Evolutionary conservation across 2,329 filamentous ascomycete species (phyloP).

Genomic region (Mycosphaerella arachidis): DNA sequence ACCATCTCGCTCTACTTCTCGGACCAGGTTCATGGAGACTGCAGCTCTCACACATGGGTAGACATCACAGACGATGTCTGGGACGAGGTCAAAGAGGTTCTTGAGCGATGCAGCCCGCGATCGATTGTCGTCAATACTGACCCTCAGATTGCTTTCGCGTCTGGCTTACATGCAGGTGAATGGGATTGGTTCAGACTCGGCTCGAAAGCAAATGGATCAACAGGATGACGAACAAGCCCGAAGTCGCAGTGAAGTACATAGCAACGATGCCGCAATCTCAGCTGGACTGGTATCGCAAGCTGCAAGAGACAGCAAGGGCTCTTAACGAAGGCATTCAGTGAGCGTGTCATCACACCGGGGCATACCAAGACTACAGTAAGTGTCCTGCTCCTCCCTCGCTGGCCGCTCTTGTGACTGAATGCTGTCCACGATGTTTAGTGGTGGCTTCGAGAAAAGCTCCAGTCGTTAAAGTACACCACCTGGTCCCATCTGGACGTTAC

Average conservation of each 20-base stretch:
- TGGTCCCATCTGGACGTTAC: slow-evolving; percentile 22
- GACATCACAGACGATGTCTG: slow-evolving; percentile 18
- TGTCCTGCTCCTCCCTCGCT: not conserved
- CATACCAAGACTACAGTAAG: slow-evolving; percentile 11
- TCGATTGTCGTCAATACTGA: slow-evolving; percentile 16
- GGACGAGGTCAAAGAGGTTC: slow-evolving; percentile 6
- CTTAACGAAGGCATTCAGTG: slow-evolving; percentile 18
- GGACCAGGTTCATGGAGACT: not conserved
- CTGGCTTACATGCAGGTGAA: slow-evolving; percentile 17
- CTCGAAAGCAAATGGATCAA: slow-evolving; percentile 10
- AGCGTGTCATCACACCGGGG: slow-evolving; percentile 13
- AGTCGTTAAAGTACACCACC: slow-evolving; percentile 18
- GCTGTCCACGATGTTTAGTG: slow-evolving; percentile 18
- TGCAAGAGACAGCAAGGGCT: slow-evolving; percentile 20
- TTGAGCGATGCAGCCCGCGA: slow-evolving; percentile 9
- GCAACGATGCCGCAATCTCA: slow-evolving; percentile 16
- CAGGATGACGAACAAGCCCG: slow-evolving; percentile 11
- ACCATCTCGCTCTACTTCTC: slow-evolving; percentile 20
- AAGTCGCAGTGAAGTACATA: slow-evolving; percentile 20
- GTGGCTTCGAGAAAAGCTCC: slow-evolving; percentile 21
- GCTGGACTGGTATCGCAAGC: slow-evolving; percentile 17
- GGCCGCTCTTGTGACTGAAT: not conserved
- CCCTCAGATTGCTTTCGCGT: slow-evolving; percentile 19
- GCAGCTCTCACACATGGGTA: slow-evolving; percentile 14
- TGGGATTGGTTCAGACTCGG: not conserved